Percentiles rank a stretch among this genome's conserved stretches.
Conservation (phyloP, 176 grass and related monocot species). For the Aegilops longissima region DNA sequence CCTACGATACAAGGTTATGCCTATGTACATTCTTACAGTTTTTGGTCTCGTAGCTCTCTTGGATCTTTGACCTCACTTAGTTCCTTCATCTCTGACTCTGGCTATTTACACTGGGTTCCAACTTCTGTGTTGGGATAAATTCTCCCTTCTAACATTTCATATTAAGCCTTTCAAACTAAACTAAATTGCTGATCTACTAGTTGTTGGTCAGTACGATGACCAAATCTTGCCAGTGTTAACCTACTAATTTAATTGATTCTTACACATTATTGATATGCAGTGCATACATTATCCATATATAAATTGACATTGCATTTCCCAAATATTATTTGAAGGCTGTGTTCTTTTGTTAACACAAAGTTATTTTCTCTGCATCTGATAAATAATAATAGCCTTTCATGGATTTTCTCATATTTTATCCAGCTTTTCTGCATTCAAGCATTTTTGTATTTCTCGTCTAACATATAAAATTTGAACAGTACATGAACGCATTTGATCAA, state of each 20-base stretch:
- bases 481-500: slow-evolving; percentile 92
- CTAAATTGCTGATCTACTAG: not conserved
- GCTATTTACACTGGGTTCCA: slow-evolving; percentile 19
- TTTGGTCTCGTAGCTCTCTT: not conserved
- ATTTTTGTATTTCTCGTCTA: slow-evolving; percentile 4
- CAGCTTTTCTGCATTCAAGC: slow-evolving; percentile 6
- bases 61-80: not conserved
- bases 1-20: slow-evolving; percentile 89
- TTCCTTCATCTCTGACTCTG: not conserved
- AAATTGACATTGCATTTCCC: not conserved
- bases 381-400: not conserved
- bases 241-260: not conserved
- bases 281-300: slow-evolving; percentile 1
- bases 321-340: not conserved
- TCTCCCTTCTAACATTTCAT: not conserved
- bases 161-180: not conserved
- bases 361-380: not conserved
- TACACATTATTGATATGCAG: not conserved
- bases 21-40: not conserved
- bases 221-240: not conserved
- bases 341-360: not conserved
- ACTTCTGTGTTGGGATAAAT: not conserved
- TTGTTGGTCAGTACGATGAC: not conserved
- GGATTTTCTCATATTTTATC: not conserved
- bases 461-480: slow-evolving; percentile 50